phyloP scores from a whole-genome alignment of 2,329 filamentous ascomycete genomes.

The Penicillium nordicum region DNA sequence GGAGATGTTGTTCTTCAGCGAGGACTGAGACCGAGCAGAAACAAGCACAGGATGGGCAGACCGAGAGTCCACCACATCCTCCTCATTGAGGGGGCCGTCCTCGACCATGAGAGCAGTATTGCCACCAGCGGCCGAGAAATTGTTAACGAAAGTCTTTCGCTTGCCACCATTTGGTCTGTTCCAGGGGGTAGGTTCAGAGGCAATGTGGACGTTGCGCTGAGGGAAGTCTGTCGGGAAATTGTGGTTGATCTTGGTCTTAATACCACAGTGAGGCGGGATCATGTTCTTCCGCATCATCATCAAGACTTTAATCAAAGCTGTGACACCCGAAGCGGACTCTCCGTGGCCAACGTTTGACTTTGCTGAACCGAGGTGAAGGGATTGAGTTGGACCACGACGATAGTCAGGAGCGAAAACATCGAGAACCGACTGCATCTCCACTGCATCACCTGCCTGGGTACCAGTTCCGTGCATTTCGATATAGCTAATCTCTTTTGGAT shows the following conservation, averaged over 20 bases:
- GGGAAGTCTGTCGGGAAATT: conserved; percentile 45
- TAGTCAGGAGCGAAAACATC: conserved; percentile 58
- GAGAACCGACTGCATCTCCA: conserved; percentile 76
- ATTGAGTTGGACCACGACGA: conserved; percentile 46
- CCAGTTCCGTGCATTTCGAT: conserved; percentile 90
- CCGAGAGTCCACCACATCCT: conserved; percentile 48
- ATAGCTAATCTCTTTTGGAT: conserved; percentile 74
- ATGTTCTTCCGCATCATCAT: conserved; percentile 38
- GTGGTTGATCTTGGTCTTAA: conserved; percentile 45
- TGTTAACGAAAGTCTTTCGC: conserved; percentile 56
- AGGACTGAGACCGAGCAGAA: conserved; percentile 52
- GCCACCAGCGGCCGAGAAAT: conserved; percentile 68
- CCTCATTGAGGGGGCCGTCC: conserved; percentile 45
- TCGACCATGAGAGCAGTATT: conserved; percentile 67
- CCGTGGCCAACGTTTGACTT: conserved; percentile 65
- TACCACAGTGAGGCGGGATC: conserved; percentile 35
- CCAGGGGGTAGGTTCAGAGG: conserved; percentile 47
- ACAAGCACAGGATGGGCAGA: conserved; percentile 58
- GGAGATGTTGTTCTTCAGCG: conserved; percentile 55
- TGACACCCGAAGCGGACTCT: conserved; percentile 58
- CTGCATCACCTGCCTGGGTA: conserved; percentile 78
- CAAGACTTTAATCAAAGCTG: conserved; percentile 35
- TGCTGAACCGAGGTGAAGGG: conserved; percentile 60
- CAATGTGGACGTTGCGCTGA: conserved; percentile 44
- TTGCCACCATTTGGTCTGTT: conserved; percentile 26